These are phyloP conservation scores for Beta macrorhiza DNA, from an alignment of 179 eudicot species.

Conservation along the genomic window DNA sequence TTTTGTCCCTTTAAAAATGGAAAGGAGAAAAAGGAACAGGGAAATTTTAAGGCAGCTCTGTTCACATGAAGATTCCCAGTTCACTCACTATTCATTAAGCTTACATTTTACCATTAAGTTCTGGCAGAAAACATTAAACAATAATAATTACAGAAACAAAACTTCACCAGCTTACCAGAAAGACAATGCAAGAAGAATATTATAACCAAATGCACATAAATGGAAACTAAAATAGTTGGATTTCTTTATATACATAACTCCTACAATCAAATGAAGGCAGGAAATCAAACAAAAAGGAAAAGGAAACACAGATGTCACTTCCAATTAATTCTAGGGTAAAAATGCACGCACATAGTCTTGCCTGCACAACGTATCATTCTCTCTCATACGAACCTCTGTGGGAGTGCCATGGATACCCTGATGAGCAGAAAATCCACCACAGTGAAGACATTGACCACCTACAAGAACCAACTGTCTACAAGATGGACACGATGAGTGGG, in stretches of 20 bases:
- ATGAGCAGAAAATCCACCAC: conserved; percentile 37
- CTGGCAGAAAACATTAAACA: too few species aligned
- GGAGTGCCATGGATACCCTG: conserved; percentile 25
- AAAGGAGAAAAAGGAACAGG: too few species aligned
- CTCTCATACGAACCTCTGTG: conserved; percentile 24
- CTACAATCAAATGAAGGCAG: background rate
- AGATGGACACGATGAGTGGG: conserved; percentile 47
- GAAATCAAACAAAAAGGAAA: background rate
- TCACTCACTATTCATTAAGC: too few species aligned
- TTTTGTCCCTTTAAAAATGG: too few species aligned
- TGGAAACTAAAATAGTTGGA: background rate
- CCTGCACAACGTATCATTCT: conserved; percentile 21
- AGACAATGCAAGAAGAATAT: background rate
- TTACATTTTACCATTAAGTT: too few species aligned
- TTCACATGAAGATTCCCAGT: too few species aligned
- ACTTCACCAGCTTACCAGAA: background rate
- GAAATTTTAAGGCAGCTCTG: too few species aligned
- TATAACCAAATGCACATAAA: background rate
- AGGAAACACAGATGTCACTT: background rate
- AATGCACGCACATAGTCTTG: conserved; percentile 33
- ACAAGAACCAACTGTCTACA: conserved; percentile 42
- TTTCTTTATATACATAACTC: background rate
- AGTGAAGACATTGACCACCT: conserved; percentile 36
- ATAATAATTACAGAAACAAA: background rate
- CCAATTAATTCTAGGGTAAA: conserved; percentile 25